Evolutionary conservation across 129 eudicot genomes (phyloP), one percentile per base, ranked within the genome.

Genomic region (Artemisia argyi): DNA sequence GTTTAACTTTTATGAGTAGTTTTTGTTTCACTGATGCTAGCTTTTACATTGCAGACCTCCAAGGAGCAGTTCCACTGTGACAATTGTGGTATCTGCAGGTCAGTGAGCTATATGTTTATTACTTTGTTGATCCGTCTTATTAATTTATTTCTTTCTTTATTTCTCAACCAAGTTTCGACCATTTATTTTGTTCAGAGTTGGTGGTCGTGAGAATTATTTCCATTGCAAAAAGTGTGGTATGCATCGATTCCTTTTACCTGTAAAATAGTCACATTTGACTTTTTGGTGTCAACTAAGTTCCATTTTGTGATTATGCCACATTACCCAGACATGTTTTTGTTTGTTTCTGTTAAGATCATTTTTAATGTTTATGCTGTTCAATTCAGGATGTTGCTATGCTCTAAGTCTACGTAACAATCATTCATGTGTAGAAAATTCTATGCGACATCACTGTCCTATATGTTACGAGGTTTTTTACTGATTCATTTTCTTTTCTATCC

Each of bases 61-160:
- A 95, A 90, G 83, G 81, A 81, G 47, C 97, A 90, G 69, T 95
- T 88, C 54, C 99, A 95, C 71, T 95, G 99, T 68, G 83, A 95
- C 39, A 97, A 95, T 68, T 95, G 99, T 76, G 99, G 99, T 16
- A 88, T 95, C 72, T 95, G 99, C 84, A 95, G 99, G 99, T 94
- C 48, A 72, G 92, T 78, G 35, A 64, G 22, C 35, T 48, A 61
- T 62, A 49, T 10, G 51, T 72, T 70, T 55, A 68, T 58, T 3
- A 60, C 22, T 73, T 62, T 69, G n/a, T 75, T 51, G 46, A 48
- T 58, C 16, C 1, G 39, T 67, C 44, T 4, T 16, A 11, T 55
- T 66, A 56, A 24, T 61, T 7, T 28, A n/a, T 61, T 35, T 11
- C 55, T 20, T 68, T 60, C 42, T 16, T 58, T 47, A 51, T 68